Percentiles rank a stretch among this genome's conserved stretches.
Evolutionary conservation across 352 stramenopile species (phyloP).

Genomic region (Phytophthora tentaculata): DNA sequence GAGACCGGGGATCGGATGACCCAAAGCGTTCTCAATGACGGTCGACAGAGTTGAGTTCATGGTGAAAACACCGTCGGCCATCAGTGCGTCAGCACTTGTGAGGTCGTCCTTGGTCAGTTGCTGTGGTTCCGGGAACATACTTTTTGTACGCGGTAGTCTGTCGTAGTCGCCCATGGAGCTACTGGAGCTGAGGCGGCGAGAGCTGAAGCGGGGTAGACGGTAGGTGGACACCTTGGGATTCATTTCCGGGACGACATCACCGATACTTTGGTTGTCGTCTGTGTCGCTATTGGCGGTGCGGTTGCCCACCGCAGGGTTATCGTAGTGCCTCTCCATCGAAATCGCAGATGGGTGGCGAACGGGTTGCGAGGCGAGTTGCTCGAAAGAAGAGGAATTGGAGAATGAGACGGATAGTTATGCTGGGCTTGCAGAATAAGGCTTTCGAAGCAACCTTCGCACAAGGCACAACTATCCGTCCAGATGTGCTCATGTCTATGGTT

Average conservation of each 20-base stretch:
- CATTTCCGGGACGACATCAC: slow-evolving; percentile 25
- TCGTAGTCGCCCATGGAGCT: slow-evolving; percentile 26
- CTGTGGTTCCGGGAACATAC: slow-evolving; percentile 37
- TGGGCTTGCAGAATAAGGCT: not conserved
- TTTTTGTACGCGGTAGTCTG: slow-evolving; percentile 27
- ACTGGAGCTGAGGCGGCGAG: slow-evolving; percentile 31
- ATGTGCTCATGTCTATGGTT: slow-evolving; percentile 25
- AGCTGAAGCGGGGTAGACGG: slow-evolving; percentile 41
- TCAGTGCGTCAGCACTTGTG: slow-evolving; percentile 56
- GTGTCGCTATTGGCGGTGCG: slow-evolving; percentile 12
- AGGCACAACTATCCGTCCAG: not conserved
- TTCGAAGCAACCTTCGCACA: not conserved
- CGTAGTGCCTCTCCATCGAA: slow-evolving; percentile 22
- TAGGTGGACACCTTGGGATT: slow-evolving; percentile 21
- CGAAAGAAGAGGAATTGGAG: slow-evolving; percentile 18
- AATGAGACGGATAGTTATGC: slow-evolving; percentile 13
- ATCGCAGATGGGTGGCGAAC: not conserved
- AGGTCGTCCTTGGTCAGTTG: slow-evolving; percentile 40
- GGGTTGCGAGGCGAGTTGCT: slow-evolving; percentile 4
- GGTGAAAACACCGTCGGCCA: slow-evolving; percentile 52
- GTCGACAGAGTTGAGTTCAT: slow-evolving; percentile 62
- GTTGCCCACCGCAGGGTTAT: not conserved
- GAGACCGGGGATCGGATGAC: slow-evolving; percentile 50
- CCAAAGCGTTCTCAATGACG: slow-evolving; percentile 53
- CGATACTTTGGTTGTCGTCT: slow-evolving; percentile 23